Conservation (phyloP, 352 stramenopile species). For the Blastocystis sp. region DNA sequence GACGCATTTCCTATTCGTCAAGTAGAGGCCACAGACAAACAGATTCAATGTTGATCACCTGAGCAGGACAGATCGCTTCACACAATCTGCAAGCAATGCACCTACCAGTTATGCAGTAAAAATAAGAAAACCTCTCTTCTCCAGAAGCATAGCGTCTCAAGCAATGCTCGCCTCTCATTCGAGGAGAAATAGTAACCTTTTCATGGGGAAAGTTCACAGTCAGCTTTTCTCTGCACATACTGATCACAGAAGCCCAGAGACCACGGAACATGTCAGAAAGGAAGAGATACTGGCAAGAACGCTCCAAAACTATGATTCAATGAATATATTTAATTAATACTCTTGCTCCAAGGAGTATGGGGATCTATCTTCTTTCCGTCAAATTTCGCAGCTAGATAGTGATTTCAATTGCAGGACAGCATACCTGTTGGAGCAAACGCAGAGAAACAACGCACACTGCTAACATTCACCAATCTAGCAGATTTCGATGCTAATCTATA, state of each 20-base stretch:
- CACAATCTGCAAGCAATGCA: slow-evolving; percentile 99
- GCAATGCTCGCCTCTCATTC: slow-evolving; percentile 95
- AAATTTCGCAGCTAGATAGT: slow-evolving; percentile 13
- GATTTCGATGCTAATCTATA: slow-evolving; percentile 52
- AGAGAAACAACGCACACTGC: slow-evolving; percentile 35
- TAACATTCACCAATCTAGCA: slow-evolving; percentile 56
- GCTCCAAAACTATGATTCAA: slow-evolving; percentile 25
- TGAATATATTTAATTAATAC: slow-evolving; percentile 3
- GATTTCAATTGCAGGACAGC: too few species aligned
- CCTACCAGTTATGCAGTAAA: slow-evolving; percentile 63
- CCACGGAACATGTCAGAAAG: slow-evolving; percentile 80
- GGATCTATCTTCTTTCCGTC: slow-evolving; percentile 61
- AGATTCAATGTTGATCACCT: slow-evolving; percentile 98
- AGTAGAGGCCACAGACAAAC: slow-evolving; percentile 64
- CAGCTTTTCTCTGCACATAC: slow-evolving; percentile 72
- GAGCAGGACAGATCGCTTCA: slow-evolving; percentile 95
- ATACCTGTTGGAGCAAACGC: slow-evolving; percentile 49
- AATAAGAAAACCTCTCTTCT: slow-evolving; percentile 81
- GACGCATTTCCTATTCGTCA: slow-evolving; percentile 75
- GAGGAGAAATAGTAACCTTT: slow-evolving; percentile 86
- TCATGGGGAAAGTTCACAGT: slow-evolving; percentile 99
- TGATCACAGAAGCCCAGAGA: slow-evolving; percentile 73
- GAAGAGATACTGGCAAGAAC: slow-evolving; percentile 69
- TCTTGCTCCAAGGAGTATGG: slow-evolving; percentile 61
- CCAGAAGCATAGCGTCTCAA: slow-evolving; percentile 94